phyloP scores from a whole-genome alignment of 2,329 filamentous ascomycete genomes.

The Cryphonectria japonica region DNA sequence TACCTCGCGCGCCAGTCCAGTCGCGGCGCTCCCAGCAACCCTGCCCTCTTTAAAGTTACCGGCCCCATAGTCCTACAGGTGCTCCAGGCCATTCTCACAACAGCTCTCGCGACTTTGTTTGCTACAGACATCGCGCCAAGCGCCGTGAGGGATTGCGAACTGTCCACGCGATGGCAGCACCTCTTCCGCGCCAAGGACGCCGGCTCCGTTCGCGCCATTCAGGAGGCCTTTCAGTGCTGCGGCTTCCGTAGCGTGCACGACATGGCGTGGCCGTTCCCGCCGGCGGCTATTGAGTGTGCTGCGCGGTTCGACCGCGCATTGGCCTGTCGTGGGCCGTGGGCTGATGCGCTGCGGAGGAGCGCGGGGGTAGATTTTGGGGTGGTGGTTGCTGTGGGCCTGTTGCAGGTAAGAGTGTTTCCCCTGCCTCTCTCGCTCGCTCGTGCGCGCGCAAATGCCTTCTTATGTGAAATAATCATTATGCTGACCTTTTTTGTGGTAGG shows the following conservation, averaged over 20 bases:
- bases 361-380: slow-evolving; percentile 60
- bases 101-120: slow-evolving; percentile 51
- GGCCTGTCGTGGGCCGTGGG: slow-evolving; percentile 61
- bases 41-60: slow-evolving; percentile 32
- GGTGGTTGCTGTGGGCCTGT: slow-evolving; percentile 54
- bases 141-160: slow-evolving; percentile 48
- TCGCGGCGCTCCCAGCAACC: slow-evolving; percentile 16
- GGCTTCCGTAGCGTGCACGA: slow-evolving; percentile 63
- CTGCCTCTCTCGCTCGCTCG: too few species aligned
- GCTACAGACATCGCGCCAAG: slow-evolving; percentile 42
- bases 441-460: too few species aligned
- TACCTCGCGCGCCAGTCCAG: slow-evolving; percentile 36
- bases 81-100: slow-evolving; percentile 47
- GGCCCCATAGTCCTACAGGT: slow-evolving; percentile 44
- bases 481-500: background rate
- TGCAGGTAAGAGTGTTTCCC: slow-evolving; percentile 51
- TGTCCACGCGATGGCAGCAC: slow-evolving; percentile 60
- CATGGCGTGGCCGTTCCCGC: slow-evolving; percentile 65
- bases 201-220: slow-evolving; percentile 58
- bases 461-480: background rate
- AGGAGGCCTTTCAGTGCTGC: slow-evolving; percentile 70
- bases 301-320: slow-evolving; percentile 48
- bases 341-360: slow-evolving; percentile 54
- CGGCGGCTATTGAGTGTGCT: slow-evolving; percentile 44
- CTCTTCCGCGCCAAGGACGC: slow-evolving; percentile 58